phyloP scores from a whole-genome alignment of 2,329 filamentous ascomycete species.

The Hymenoscyphus albidus region DNA sequence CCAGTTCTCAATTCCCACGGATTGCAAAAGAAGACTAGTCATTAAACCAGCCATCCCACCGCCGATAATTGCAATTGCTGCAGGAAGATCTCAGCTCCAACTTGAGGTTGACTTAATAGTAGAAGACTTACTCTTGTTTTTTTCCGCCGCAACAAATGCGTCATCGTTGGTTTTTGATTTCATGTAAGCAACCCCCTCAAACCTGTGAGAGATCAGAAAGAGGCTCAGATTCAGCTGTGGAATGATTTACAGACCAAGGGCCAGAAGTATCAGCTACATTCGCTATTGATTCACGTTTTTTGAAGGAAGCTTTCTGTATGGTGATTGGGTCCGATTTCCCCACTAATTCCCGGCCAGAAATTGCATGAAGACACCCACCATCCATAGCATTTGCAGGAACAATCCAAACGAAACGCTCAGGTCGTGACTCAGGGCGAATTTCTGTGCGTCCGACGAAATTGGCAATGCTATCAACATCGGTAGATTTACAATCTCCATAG shows the following conservation, averaged over 20 bases:
- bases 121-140: constrained; percentile 45
- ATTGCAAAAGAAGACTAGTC: constrained; percentile 45
- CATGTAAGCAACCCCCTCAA: constrained; percentile 59
- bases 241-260: constrained; percentile 43
- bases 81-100: background rate
- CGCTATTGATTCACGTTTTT: constrained; percentile 7
- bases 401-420: constrained; percentile 39
- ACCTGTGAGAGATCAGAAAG: constrained; percentile 30
- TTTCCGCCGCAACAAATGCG: constrained; percentile 50
- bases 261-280: constrained; percentile 37
- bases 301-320: constrained; percentile 7
- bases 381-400: constrained; percentile 33
- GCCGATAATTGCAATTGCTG: constrained; percentile 55
- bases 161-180: constrained; percentile 49
- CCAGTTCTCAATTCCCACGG: constrained; percentile 48
- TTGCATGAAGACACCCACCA: constrained; percentile 37
- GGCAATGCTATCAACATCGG: constrained; percentile 45
- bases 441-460: constrained; percentile 21
- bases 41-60: constrained; percentile 64
- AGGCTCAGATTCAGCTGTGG: background rate
- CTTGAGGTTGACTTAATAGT: background rate
- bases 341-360: constrained; percentile 28
- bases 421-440: constrained; percentile 28
- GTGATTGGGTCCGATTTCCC: constrained; percentile 21
- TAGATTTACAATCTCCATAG: constrained; percentile 61